Conservation (phyloP, 2,329 filamentous ascomycete species). For the Penicillium brevicompactum region DNA sequence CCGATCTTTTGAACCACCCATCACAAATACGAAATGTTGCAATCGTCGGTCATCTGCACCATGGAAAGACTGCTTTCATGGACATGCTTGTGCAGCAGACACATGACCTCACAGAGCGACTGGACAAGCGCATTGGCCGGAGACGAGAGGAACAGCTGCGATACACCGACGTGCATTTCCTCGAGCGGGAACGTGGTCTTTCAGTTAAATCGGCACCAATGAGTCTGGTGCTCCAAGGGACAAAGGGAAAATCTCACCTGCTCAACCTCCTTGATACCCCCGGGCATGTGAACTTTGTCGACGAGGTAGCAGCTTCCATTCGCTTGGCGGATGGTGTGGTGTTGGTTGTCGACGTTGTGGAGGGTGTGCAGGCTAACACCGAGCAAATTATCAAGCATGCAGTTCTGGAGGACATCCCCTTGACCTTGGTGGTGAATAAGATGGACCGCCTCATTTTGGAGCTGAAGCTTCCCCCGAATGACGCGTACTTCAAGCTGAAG, state of each 20-base stretch:
- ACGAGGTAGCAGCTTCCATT: conserved; percentile 88
- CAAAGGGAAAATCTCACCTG: conserved; percentile 90
- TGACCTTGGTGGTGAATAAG: conserved; percentile 94
- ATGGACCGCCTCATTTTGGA: conserved; percentile 94
- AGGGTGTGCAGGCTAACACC: conserved; percentile 98
- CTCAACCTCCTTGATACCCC: conserved; percentile 95
- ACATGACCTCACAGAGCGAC: conserved; percentile 77
- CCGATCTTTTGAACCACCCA: conserved; percentile 93
- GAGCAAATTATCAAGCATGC: conserved; percentile 98
- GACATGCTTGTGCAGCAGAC: conserved; percentile 97
- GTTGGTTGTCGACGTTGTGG: conserved; percentile 91
- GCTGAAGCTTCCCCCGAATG: conserved; percentile 87
- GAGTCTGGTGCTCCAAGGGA: conserved; percentile 85
- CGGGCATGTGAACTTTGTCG: conserved; percentile 97
- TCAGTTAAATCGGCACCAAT: conserved; percentile 94
- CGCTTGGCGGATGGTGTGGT: conserved; percentile 90
- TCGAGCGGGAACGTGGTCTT: conserved; percentile 86
- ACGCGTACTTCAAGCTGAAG: conserved; percentile 98
- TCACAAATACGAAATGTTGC: conserved; percentile 93
- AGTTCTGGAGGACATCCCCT: conserved; percentile 81
- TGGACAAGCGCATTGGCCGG: conserved; percentile 79
- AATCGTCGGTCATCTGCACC: conserved; percentile 88
- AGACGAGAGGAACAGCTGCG: conserved; percentile 85
- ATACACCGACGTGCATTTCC: conserved; percentile 88
- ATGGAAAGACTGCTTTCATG: conserved; percentile 97